Conservation (phyloP, 371 early-diverging fungal genomes). For the Mortierella sp. region DNA sequence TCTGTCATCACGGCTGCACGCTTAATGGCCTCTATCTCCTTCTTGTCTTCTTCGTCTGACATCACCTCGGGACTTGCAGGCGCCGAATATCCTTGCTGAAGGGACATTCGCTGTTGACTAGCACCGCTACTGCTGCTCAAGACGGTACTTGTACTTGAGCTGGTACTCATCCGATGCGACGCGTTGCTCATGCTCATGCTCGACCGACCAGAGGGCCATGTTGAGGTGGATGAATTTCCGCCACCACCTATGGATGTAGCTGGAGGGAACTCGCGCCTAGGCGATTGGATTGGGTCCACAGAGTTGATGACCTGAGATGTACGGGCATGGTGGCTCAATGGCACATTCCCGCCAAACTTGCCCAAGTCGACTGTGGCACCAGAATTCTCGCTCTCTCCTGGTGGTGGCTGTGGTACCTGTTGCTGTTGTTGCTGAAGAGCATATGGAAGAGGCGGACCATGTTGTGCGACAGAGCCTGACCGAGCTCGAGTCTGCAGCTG, state of each 20-base stretch:
- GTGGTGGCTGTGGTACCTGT: neutral
- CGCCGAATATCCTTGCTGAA: conserved; percentile 5
- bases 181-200: conserved; percentile 33
- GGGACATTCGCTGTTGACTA: neutral
- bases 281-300: conserved; percentile 12
- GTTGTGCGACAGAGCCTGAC: conserved; percentile 41
- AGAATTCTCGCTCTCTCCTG: conserved; percentile 24
- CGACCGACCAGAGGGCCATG: conserved; percentile 43
- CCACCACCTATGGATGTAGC: too few species aligned
- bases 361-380: conserved; percentile 9
- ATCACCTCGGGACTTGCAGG: conserved; percentile 17
- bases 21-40: neutral
- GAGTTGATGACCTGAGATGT: conserved; percentile 8
- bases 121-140: conserved; percentile 9
- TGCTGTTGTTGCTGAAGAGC: too few species aligned
- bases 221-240: too few species aligned
- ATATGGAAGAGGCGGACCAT: conserved; percentile 5
- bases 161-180: conserved; percentile 40
- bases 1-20: neutral
- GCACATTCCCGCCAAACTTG: conserved; percentile 1
- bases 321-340: conserved; percentile 12
- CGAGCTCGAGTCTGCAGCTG: conserved; percentile 22
- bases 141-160: conserved; percentile 19
- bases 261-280: conserved; percentile 26
- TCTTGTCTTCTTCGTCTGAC: conserved; percentile 7